Evolutionary conservation across 805 yeast genomes (phyloP).

Genomic region (Starmerella etchellsii): DNA sequence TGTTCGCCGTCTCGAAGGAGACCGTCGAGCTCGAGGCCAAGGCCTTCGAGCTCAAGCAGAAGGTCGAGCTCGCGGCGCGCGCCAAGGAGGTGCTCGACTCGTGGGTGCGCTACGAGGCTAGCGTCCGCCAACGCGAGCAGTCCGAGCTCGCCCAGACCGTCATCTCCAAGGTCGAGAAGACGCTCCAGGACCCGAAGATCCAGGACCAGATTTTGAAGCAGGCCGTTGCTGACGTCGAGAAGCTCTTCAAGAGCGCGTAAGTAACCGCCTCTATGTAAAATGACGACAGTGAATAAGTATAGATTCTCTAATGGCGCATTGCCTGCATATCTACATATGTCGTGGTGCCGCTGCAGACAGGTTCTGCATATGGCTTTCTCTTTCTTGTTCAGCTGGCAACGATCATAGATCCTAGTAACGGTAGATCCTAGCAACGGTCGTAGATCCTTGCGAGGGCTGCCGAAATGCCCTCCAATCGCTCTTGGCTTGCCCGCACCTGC

Average conservation of each 20-base stretch:
- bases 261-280: background rate
- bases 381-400: too few relatives aligned
- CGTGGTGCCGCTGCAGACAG: too few relatives aligned
- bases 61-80: constrained; percentile 72
- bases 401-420: too few relatives aligned
- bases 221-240: constrained; percentile 86
- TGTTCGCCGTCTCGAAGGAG: constrained; percentile 90
- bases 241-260: constrained; percentile 38
- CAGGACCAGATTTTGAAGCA: constrained; percentile 85
- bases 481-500: background rate
- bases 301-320: too few relatives aligned
- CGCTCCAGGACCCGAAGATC: constrained; percentile 75
- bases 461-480: background rate
- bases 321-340: too few relatives aligned
- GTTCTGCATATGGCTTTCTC: too few relatives aligned
- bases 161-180: constrained; percentile 76
- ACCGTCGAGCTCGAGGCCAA: constrained; percentile 92
- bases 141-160: constrained; percentile 77
- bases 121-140: constrained; percentile 93
- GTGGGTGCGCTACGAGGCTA: constrained; percentile 97
- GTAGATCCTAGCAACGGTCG: too few relatives aligned
- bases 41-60: constrained; percentile 85
- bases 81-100: constrained; percentile 94
- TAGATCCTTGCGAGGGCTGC: background rate
- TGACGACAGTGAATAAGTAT: too few relatives aligned